Conservation (phyloP, 192 early-diverging fungal genomes). For the Coemansia sp. region DNA sequence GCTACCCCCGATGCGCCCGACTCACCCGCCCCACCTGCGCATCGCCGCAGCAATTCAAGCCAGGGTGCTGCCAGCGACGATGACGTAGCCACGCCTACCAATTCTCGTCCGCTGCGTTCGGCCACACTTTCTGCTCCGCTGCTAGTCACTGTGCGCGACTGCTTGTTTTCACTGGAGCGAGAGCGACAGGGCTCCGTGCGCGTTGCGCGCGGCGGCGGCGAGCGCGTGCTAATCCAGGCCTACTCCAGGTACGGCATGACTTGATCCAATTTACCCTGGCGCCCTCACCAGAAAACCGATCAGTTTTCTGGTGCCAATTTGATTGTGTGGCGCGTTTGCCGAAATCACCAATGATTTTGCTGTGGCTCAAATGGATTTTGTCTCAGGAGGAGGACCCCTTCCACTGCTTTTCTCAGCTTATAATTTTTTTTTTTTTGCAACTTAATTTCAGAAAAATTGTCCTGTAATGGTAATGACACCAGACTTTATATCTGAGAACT, state of each 20-base stretch:
- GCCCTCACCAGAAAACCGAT: too few relatives aligned
- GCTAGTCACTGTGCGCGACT: constrained; percentile 69
- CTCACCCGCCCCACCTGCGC: constrained; percentile 6
- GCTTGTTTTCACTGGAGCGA: constrained; percentile 71
- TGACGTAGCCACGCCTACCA: constrained; percentile 12
- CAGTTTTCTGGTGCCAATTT: too few relatives aligned
- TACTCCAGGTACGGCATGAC: constrained; percentile 19
- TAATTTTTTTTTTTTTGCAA: too few relatives aligned
- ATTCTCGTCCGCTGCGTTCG: constrained; percentile 28
- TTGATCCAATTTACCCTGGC: too few relatives aligned
- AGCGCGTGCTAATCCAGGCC: constrained; percentile 44
- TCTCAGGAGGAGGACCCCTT: too few relatives aligned
- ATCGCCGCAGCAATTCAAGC: constrained; percentile 34
- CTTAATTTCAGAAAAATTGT: background rate
- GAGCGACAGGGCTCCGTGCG: constrained; percentile 54
- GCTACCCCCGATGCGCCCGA: constrained; percentile 3
- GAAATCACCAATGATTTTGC: background rate
- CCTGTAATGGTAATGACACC: background rate
- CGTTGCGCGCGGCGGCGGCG: constrained; percentile 42
- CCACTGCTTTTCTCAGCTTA: background rate
- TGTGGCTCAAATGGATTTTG: background rate
- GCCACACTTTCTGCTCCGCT: constrained; percentile 43
- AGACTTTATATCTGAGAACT: background rate
- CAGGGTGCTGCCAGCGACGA: constrained; percentile 27
- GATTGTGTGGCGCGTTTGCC: background rate